Evolutionary conservation across 208 protist species (phyloP).

Genomic region (Leishmania mexicana): DNA sequence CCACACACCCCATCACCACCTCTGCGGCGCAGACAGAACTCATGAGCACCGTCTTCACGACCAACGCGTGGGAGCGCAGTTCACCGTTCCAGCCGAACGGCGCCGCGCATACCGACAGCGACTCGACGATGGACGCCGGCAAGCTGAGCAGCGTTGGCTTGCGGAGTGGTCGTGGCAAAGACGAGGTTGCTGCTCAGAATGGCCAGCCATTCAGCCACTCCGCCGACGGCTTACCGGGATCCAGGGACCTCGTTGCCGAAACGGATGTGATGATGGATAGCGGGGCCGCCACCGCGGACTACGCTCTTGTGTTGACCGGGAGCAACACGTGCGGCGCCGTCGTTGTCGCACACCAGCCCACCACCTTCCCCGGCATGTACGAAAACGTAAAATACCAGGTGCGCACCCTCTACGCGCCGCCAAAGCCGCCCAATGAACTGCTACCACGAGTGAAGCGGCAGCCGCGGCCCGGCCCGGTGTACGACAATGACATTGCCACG

Average conservation of each 20-base stretch:
- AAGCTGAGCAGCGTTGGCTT: not conserved
- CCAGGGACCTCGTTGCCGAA: not conserved
- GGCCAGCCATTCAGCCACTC: not conserved
- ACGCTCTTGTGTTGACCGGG: not conserved
- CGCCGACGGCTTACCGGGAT: not conserved
- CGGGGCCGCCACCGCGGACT: not conserved
- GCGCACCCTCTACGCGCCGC: conserved; percentile 64
- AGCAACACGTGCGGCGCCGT: conserved; percentile 1
- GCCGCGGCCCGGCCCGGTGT: conserved; percentile 41
- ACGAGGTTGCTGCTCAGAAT: not conserved
- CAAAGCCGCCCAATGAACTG: conserved; percentile 61
- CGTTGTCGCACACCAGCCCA: not conserved
- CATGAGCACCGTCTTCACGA: conserved; percentile 17
- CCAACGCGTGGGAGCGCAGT: conserved; percentile 17
- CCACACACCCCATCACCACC: not conserved
- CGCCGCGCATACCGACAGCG: not conserved
- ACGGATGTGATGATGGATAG: not conserved
- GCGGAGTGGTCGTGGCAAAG: not conserved
- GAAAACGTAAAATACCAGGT: conserved; percentile 71
- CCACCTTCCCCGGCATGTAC: conserved; percentile 48
- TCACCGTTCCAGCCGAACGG: conserved; percentile 10
- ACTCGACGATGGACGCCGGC: not conserved
- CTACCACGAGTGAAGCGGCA: conserved; percentile 60
- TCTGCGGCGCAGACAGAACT: not conserved
- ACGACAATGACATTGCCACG: conserved; percentile 53